Evolutionary conservation across 352 stramenopile genomes (phyloP).

Genomic region (Phytophthora palmivora): DNA sequence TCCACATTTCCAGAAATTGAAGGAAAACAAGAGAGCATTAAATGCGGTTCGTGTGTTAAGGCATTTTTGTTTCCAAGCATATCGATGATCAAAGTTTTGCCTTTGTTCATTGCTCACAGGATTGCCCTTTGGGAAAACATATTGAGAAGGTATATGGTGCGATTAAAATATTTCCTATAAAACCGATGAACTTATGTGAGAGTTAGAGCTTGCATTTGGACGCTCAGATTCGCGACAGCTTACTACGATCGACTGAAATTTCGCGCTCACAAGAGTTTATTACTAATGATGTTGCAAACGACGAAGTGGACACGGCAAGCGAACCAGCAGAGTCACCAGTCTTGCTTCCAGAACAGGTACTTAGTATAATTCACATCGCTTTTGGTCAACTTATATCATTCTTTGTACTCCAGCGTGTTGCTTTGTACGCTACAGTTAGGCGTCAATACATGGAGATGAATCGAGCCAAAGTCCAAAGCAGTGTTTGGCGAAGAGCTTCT

Average conservation of each 20-base stretch:
- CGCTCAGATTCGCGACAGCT: conserved; percentile 43
- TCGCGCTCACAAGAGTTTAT: no score
- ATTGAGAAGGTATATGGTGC: conserved; percentile 43
- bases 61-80: background rate
- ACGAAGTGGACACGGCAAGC: background rate
- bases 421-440: conserved; percentile 58
- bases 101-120: conserved; percentile 9
- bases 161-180: background rate
- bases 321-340: conserved; percentile 15
- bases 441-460: conserved; percentile 71
- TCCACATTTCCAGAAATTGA: conserved; percentile 25
- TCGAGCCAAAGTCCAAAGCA: conserved; percentile 32
- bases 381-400: conserved; percentile 6
- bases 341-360: conserved; percentile 32
- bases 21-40: conserved; percentile 19
- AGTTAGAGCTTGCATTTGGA: conserved; percentile 42
- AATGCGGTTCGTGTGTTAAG: conserved; percentile 25
- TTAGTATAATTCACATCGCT: background rate
- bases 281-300: no score
- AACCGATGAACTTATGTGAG: background rate
- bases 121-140: conserved; percentile 38
- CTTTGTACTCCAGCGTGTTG: conserved; percentile 39
- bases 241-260: no score
- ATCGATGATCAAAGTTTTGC: background rate
- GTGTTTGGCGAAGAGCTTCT: conserved; percentile 3